Base-by-base conservation (phyloP, 148 eudicot genomes). In the Cornus controversa region DNA sequence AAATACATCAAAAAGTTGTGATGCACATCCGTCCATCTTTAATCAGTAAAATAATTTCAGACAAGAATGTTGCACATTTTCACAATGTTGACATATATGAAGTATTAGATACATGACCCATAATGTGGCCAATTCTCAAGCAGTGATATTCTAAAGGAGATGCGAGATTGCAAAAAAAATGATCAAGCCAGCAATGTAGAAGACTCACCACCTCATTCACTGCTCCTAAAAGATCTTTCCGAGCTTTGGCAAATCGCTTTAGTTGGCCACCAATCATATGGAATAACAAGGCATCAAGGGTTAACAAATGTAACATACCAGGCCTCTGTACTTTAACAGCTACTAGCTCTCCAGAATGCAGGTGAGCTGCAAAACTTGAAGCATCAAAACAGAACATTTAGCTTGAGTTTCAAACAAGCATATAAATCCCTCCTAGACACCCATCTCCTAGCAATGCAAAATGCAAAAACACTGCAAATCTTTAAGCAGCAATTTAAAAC, bases 291-390 rank as follows among this genome's bases (percentile, higher is more conserved):
- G 99, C 99, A 77, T 96, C 99, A 80, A 93, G 97, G 47, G 98
- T 96, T 90, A 96, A 87, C 45, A 83, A 76, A 84, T 85, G 78
- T 69, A 94, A 84, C 99, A 96, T 96, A 78, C 97, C 94, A 80
- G 99, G 99, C 88, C 99, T 91, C 86, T 96, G 99, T 74, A 96
- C 99, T 88, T 96, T 96, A 60, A 96, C 99, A 87, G 99, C 99
- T 77, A 96, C 99, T 66, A 90, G 90, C 87, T 96, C 99, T 80
- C 99, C 99, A 76, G 99, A 89, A 84, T 90, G 98, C 89, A 96
- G 82, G 88, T 91, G 99, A 89, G 99, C 99, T 96, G 99, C 93
- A 90, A 85, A 84, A 89, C 94, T 93, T 90, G 92, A 91, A 87
- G 72, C 84, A 88, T 77, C 74, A 80, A 82, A 73, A 76, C 70